Percentiles rank a stretch among this genome's conserved stretches.
These are phyloP conservation scores for Cyclocybe cylindracea DNA, from an alignment of 768 basidiomycete species.

Conservation along the genomic window DNA sequence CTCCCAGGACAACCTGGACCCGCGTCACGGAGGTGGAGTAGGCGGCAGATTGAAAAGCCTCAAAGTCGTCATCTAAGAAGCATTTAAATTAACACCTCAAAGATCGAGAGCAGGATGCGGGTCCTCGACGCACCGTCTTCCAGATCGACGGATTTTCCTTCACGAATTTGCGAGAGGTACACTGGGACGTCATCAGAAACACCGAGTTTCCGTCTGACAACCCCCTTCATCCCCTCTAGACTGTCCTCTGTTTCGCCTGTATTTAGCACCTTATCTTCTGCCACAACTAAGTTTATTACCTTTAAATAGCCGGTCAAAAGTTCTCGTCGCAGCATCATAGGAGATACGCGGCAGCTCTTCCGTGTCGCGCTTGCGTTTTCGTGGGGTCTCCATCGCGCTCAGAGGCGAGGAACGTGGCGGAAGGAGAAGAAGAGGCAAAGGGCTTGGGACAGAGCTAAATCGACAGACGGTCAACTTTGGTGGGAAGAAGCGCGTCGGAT, in stretches of 20 bases:
- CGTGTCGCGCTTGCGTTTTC: conserved; percentile 44
- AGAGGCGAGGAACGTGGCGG: conserved; percentile 2
- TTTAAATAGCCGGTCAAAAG: conserved; percentile 57
- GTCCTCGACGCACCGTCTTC: conserved; percentile 61
- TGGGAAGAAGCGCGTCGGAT: conserved; percentile 19
- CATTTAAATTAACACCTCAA: background rate
- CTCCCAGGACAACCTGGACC: conserved; percentile 39
- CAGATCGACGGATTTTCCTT: conserved; percentile 58
- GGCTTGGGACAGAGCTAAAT: conserved; percentile 8
- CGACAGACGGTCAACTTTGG: conserved; percentile 1
- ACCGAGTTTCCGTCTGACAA: conserved; percentile 63
- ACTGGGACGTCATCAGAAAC: conserved; percentile 39
- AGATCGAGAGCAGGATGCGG: background rate
- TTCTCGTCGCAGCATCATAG: conserved; percentile 41
- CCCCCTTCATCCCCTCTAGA: conserved; percentile 55
- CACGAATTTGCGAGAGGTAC: conserved; percentile 53
- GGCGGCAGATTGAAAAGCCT: conserved; percentile 60
- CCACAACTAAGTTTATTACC: conserved; percentile 30
- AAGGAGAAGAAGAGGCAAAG: conserved; percentile 10
- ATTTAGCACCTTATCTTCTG: background rate
- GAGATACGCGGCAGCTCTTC: conserved; percentile 40
- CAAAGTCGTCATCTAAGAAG: conserved; percentile 73
- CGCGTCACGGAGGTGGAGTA: conserved; percentile 31
- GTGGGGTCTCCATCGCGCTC: conserved; percentile 34
- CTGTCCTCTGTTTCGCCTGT: conserved; percentile 50